Base-by-base conservation (phyloP, 139 green algal species). In the Micromonas commoda region DNA sequence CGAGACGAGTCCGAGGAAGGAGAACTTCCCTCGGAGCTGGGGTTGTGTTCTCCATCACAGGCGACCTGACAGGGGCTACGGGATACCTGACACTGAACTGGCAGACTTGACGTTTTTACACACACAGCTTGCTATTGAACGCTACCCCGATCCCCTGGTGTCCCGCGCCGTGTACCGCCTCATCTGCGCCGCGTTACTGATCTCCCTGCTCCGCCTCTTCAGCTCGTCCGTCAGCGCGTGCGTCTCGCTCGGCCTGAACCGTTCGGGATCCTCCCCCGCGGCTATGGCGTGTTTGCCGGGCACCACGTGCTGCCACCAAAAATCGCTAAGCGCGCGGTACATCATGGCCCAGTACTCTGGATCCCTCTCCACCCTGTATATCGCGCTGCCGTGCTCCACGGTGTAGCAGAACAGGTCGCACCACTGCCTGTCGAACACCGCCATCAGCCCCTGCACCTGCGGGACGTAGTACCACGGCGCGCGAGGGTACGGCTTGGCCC, bases 401-500 rank as follows among this genome's bases (percentile, higher is more conserved):
- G 89, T 93, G 85, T 87, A 93, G 6, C 83, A 78, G 51, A 82
- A 91, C 23, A 91, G 71, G 69, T 89, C 76, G 70, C 80, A 87
- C 83, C 82, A 91, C 68, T 90, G 80, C 4, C 86, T 81, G 77
- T 91, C 84, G 53, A 93, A 89, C 21, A 93, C 81, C 39, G 89
- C 85, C 89, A 93, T 91, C 60, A 91, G 81, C 29, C 89, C 87
- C 61, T 93, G 89, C 13, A 89, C 64, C 80, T 89, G 83, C 69
- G 77, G 86, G 83, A 93, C 90, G 84, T 93, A 92, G 72, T 93
- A 93, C 80, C 80, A 90, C 77, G 32, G 89, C 67, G 35, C 76
- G 34, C 34, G 76, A 28, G 19, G 77, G 78, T 66, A 82, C 20
- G 86, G 86, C 53, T 70, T 68, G 20, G 81, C 85, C 24, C 39